Conservation (phyloP, 176 grass and related monocot genomes). For the Avena atlantica region DNA sequence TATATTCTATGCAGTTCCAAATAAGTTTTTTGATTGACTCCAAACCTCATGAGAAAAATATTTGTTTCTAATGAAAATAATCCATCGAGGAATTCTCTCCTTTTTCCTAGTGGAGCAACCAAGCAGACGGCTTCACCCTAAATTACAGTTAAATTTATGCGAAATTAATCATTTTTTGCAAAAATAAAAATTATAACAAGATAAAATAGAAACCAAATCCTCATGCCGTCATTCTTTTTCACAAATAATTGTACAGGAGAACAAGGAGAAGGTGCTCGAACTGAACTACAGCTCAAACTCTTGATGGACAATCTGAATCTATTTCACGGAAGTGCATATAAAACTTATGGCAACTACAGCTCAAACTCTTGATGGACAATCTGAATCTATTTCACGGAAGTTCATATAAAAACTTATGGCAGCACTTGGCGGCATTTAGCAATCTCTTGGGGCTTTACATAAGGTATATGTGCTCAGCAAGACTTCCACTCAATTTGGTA, state of each 20-base stretch:
- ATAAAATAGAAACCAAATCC: neutral
- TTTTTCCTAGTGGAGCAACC: no score
- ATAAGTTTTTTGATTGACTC: no score
- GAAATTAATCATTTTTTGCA: neutral
- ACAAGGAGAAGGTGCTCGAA: neutral
- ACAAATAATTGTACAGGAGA: neutral
- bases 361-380: conserved; percentile 3
- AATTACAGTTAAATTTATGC: neutral
- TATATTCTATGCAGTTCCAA: no score
- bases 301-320: conserved; percentile 3
- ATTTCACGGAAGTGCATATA: neutral
- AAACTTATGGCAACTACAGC: conserved; percentile 6
- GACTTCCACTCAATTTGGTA: neutral
- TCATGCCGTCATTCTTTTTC: no score
- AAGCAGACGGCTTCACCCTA: no score
- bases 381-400: neutral
- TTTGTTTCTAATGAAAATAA: no score
- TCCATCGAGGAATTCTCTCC: no score
- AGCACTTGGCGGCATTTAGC: neutral
- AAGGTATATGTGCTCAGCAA: neutral
- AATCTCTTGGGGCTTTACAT: no score
- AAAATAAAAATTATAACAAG: neutral
- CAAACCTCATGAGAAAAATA: no score
- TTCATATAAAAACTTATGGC: neutral
- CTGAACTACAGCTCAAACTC: neutral